Conservation (phyloP, 106 monocot genomes). For the Allium fistulosum region DNA sequence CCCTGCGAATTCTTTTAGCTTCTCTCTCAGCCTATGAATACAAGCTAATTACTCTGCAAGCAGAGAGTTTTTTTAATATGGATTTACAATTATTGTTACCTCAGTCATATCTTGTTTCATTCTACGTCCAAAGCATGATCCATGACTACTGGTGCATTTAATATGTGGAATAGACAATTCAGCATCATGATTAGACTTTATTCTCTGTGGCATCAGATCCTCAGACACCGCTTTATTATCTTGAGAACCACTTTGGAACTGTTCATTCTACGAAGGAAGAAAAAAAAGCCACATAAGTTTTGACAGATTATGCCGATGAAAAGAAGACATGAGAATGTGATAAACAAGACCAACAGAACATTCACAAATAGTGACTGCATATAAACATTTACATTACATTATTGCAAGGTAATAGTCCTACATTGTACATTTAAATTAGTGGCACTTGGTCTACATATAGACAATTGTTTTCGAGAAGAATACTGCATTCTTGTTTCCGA, state of each 20-base stretch:
- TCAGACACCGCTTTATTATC: neutral
- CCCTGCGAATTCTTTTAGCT: conserved; percentile 54
- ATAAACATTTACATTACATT: too few species aligned
- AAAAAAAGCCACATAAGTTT: neutral
- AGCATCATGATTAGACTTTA: conserved; percentile 3
- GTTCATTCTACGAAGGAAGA: conserved; percentile 1
- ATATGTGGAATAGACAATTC: conserved; percentile 9
- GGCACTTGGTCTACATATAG: too few species aligned
- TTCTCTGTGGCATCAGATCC: conserved; percentile 2
- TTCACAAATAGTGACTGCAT: too few species aligned
- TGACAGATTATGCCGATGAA: too few species aligned
- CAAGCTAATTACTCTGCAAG: conserved; percentile 4
- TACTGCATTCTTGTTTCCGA: too few species aligned
- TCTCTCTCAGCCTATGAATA: conserved; percentile 71
- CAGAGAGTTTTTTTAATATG: neutral
- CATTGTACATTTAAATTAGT: too few species aligned
- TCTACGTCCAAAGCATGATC: conserved; percentile 8
- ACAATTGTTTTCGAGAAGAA: too few species aligned
- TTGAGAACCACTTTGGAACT: conserved; percentile 1
- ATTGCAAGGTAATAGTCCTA: too few species aligned
- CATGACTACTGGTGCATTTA: conserved; percentile 13
- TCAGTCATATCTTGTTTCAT: conserved; percentile 43
- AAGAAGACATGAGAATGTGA: too few species aligned
- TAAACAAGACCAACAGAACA: too few species aligned
- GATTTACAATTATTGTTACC: conserved; percentile 26